Evolutionary conservation across 179 eudicot genomes (phyloP), one percentile per base, ranked within the genome.

Genomic region (Silene coronaria): DNA sequence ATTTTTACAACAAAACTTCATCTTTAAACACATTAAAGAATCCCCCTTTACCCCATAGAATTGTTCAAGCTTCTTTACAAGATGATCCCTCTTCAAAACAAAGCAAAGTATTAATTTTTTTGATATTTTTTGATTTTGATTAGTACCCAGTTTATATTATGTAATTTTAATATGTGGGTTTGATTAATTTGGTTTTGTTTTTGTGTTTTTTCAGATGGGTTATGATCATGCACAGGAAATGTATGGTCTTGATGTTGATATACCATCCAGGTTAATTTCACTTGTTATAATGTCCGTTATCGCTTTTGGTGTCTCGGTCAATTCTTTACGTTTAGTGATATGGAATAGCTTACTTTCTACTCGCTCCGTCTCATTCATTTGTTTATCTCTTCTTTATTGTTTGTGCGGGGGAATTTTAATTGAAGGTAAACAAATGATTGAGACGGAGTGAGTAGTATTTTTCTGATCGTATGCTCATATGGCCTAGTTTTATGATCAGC

Each of bases 171-270:
- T 12, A 7, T 65, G 46, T 71, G 64, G 71, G 71, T 72, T 46
- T 51, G 36, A 28, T 30, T 65, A 10, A 2, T 75, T 76, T 74
- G 21, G 67, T 17, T 68, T 3, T 30, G 11, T 22, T 77, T 61
- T 28, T 30, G 24, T 46, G 16, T 67, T 14, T 5, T 76, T 42
- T 48, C 84, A 94, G 98, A 17, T 85, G 77, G 82, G 87, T 0
- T 91, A 87, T 83, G 97, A 90, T 86, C 87, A 87, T 74, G 85
- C 96, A 4, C 87, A 87, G 72, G 98, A 94, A 80, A 82, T 94
- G n/a, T 90, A 88, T 76, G 96, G 94, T 64, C 83, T 91, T 42
- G 84, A 86, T 24, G 85, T 77, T 3, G 89, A 81, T 77, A 61
- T 83, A 32, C 86, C 86, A 57, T 84, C 88, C 32, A 93, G 98